These are phyloP conservation scores for Biscutella laevigata DNA, from an alignment of 441 rosid genomes.

Conservation along the genomic window DNA sequence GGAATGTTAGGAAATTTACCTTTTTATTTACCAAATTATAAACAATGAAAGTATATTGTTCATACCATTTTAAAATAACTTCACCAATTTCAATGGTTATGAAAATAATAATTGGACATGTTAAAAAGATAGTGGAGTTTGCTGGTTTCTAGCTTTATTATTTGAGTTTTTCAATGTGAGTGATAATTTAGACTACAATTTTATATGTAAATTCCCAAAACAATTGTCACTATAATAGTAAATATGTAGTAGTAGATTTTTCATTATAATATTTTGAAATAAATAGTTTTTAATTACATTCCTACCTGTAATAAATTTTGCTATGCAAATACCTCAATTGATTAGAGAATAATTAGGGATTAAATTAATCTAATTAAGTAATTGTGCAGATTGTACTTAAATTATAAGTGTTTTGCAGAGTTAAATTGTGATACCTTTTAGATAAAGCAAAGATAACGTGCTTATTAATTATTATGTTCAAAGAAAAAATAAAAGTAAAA, in stretches of 20 bases:
- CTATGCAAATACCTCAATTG: neutral
- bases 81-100: too few relatives aligned
- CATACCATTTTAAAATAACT: too few relatives aligned
- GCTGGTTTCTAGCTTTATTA: constrained; percentile 20
- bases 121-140: constrained; percentile 2
- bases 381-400: constrained; percentile 23
- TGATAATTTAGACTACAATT: neutral
- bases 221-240: too few relatives aligned
- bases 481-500: neutral
- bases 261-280: too few relatives aligned
- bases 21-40: too few relatives aligned
- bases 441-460: constrained; percentile 40
- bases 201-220: neutral
- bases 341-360: too few relatives aligned
- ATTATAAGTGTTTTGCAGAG: constrained; percentile 5
- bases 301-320: neutral
- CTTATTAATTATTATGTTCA: constrained; percentile 24
- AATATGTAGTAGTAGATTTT: too few relatives aligned
- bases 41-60: too few relatives aligned
- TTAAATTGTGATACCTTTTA: constrained; percentile 26
- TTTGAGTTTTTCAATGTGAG: neutral
- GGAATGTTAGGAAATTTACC: too few relatives aligned
- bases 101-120: too few relatives aligned
- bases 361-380: too few relatives aligned
- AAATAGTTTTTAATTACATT: neutral